A percentile compares a stretch with the other conserved stretches of the same genome.
Evolutionary conservation across 495 filamentous ascomycete species (phyloP).

Genomic region (Filosporella fistucella): DNA sequence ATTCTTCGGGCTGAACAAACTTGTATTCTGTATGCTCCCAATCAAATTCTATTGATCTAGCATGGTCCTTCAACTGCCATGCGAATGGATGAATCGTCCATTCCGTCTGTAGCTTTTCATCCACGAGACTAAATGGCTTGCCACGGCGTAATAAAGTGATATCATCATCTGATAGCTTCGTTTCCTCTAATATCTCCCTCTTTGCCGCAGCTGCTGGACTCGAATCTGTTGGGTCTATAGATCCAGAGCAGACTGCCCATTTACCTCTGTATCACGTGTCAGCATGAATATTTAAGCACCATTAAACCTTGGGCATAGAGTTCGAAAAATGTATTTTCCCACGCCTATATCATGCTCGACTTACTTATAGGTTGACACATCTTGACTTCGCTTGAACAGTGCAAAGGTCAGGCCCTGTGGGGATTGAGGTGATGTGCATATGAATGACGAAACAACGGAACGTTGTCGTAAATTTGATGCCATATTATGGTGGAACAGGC

Average conservation of each 20-base stretch:
- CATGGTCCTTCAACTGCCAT: slow-evolving; percentile 42
- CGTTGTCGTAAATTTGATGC: slow-evolving; percentile 13
- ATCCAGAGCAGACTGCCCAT: slow-evolving; percentile 35
- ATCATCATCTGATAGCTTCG: slow-evolving; percentile 39
- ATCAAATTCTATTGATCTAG: slow-evolving; percentile 44
- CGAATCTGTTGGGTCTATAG: slow-evolving; percentile 45
- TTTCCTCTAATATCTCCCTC: slow-evolving; percentile 62
- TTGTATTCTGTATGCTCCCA: slow-evolving; percentile 59
- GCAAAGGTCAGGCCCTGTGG: slow-evolving; percentile 12
- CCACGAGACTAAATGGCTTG: slow-evolving; percentile 52
- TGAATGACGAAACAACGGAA: slow-evolving; percentile 21
- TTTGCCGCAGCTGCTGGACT: slow-evolving; percentile 49
- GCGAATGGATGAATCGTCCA: slow-evolving; percentile 64
- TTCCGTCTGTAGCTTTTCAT: slow-evolving; percentile 43
- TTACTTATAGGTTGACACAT: slow-evolving; percentile 17
- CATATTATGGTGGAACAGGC: slow-evolving; percentile 1
- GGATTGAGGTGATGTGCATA: slow-evolving; percentile 13
- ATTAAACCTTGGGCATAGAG: too few relatives aligned
- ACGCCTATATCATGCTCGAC: too few relatives aligned
- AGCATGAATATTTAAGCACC: too few relatives aligned
- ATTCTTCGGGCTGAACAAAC: slow-evolving; percentile 49
- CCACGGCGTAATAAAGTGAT: slow-evolving; percentile 50
- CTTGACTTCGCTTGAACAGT: slow-evolving; percentile 22
- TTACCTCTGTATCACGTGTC: slow-evolving; percentile 18
- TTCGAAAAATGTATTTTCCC: too few relatives aligned